Evolutionary conservation across 2,329 filamentous ascomycete genomes (phyloP).

Genomic region (Aspergillus ochraceus): DNA sequence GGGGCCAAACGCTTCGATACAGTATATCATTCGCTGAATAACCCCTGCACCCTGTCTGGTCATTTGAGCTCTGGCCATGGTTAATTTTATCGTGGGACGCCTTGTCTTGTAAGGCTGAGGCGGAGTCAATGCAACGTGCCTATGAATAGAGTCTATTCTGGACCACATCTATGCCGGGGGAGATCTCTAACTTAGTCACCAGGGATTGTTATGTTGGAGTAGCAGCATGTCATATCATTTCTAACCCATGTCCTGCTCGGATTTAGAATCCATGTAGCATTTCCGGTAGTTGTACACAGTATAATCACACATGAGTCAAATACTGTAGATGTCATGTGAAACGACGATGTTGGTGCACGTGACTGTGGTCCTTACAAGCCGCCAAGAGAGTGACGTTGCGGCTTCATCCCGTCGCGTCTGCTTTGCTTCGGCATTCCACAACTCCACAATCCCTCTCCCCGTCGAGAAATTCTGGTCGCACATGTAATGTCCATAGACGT

Average conservation of each 20-base stretch:
- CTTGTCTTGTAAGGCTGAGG: neutral
- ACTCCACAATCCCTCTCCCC: neutral
- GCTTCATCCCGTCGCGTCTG: neutral
- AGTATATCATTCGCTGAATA: neutral
- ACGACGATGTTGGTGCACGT: neutral
- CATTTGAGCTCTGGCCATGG: neutral
- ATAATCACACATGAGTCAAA: no score
- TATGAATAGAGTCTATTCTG: neutral
- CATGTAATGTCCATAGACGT: constrained; percentile 90
- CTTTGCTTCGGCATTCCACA: neutral
- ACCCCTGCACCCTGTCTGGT: neutral
- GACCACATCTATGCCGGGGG: neutral
- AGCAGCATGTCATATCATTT: neutral
- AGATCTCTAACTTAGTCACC: neutral
- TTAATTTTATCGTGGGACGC: neutral
- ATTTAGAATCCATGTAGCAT: neutral
- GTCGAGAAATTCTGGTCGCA: constrained; percentile 5
- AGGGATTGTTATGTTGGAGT: no score
- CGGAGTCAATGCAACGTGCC: neutral
- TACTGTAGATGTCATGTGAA: neutral
- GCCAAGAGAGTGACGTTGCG: neutral
- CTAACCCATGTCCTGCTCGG: no score
- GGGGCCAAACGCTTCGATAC: neutral
- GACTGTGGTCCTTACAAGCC: neutral
- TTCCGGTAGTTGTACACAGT: neutral